phyloP scores from a whole-genome alignment of 371 early-diverging fungal species.

The Globomyces sp. region DNA sequence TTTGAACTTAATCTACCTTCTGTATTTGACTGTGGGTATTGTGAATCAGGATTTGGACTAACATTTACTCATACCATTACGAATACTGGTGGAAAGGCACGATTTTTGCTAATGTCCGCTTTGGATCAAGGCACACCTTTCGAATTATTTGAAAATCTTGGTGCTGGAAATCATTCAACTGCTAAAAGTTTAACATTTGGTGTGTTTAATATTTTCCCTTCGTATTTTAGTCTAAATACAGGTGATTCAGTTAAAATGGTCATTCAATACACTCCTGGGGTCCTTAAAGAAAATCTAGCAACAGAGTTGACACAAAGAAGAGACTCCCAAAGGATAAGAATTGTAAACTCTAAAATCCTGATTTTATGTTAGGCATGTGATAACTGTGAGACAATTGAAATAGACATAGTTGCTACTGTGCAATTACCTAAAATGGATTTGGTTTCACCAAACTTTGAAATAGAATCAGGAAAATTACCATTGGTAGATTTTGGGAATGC shows the following conservation, averaged over 20 bases:
- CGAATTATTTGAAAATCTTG: conserved; percentile 30
- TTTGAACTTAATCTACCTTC: conserved; percentile 41
- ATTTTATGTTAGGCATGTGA: conserved; percentile 32
- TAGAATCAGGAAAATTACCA: too few species aligned
- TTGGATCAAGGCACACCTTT: conserved; percentile 28
- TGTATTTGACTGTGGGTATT: conserved; percentile 44
- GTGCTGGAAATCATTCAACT: conserved; percentile 14
- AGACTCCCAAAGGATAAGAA: conserved; percentile 20
- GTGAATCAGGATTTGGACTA: conserved; percentile 35
- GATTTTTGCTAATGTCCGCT: conserved; percentile 35
- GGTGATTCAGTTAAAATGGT: conserved; percentile 2
- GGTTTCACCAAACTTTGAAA: neutral
- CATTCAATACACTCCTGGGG: conserved; percentile 4
- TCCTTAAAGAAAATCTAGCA: too few species aligned
- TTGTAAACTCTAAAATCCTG: conserved; percentile 15
- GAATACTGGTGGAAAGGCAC: conserved; percentile 45
- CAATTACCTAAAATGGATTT: conserved; percentile 36
- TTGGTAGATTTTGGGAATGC: too few species aligned
- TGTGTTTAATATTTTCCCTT: neutral
- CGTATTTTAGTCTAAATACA: neutral
- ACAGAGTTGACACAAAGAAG: neutral
- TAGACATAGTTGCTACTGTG: conserved; percentile 37
- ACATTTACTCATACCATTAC: conserved; percentile 31
- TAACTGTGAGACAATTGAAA: conserved; percentile 38
- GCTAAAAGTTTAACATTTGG: conserved; percentile 19